A percentile compares a stretch with the other conserved stretches of the same genome.
phyloP scores from a whole-genome alignment of 345 rosid genomes.

The Salix dunnii region DNA sequence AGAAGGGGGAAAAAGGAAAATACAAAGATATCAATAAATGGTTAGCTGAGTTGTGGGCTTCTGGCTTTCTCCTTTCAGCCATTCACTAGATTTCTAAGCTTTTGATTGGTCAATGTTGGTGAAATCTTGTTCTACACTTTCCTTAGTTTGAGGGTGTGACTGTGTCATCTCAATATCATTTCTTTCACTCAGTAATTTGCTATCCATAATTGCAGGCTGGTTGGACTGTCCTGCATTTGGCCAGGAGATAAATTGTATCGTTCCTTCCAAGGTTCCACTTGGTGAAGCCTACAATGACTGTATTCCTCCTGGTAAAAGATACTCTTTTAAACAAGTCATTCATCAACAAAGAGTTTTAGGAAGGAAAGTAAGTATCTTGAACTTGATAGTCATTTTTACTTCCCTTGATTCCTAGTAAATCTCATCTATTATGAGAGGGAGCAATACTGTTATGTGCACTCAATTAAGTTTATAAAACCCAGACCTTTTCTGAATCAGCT shows the following conservation, averaged over 20 bases:
- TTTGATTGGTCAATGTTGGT: not conserved
- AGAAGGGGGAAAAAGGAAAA: not conserved
- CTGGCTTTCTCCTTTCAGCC: not conserved
- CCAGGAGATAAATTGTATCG: conserved; percentile 55
- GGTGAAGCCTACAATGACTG: conserved; percentile 68
- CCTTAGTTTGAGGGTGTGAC: not conserved
- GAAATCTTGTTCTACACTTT: not conserved
- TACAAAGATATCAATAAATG: not conserved
- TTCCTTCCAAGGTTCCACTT: conserved; percentile 97
- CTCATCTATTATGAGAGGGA: not conserved
- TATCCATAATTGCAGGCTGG: conserved; percentile 61
- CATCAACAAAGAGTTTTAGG: conserved; percentile 71
- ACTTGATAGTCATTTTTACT: not conserved
- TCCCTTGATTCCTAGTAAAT: not conserved
- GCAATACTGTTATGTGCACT: not conserved
- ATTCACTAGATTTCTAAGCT: not conserved
- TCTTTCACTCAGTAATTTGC: not conserved
- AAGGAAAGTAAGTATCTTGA: conserved; percentile 58
- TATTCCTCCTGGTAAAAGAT: conserved; percentile 90
- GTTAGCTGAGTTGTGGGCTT: not conserved
- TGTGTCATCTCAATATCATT: conserved; percentile 14
- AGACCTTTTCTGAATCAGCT: not conserved
- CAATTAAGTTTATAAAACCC: not conserved
- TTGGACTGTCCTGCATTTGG: conserved; percentile 85
- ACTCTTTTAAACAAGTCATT: conserved; percentile 91